These are phyloP conservation scores for Collybia mongolica DNA, from an alignment of 768 basidiomycete species.

Conservation along the genomic window DNA sequence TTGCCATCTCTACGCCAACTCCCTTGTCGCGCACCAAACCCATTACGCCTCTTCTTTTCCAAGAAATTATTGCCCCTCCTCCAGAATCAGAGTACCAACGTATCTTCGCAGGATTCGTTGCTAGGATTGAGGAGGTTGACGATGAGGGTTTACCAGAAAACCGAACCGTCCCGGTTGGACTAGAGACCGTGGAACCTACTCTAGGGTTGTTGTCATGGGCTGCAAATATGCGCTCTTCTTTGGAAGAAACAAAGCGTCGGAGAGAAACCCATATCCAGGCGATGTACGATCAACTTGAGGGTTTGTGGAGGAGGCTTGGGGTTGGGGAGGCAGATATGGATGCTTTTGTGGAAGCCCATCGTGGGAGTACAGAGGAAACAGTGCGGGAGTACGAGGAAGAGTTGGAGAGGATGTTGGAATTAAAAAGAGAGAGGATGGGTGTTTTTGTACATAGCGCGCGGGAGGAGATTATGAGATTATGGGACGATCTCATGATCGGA, in stretches of 20 bases:
- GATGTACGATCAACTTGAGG: conserved; percentile 92
- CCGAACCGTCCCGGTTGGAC: conserved; percentile 42
- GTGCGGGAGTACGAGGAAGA: conserved; percentile 87
- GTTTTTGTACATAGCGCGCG: conserved; percentile 82
- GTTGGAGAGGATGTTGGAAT: conserved; percentile 83
- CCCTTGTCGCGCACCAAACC: conserved; percentile 39
- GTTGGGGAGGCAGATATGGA: conserved; percentile 82
- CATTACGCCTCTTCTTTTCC: conserved; percentile 35
- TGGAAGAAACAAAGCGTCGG: conserved; percentile 71
- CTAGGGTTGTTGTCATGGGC: conserved; percentile 75
- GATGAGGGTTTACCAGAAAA: conserved; percentile 41
- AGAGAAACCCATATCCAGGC: conserved; percentile 87
- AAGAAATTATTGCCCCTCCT: conserved; percentile 22
- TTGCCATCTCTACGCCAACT: conserved; percentile 51
- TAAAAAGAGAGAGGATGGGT: conserved; percentile 86
- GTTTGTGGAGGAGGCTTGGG: conserved; percentile 85
- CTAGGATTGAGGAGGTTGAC: conserved; percentile 57
- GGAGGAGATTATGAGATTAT: conserved; percentile 74
- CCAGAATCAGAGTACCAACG: conserved; percentile 51
- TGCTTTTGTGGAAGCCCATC: conserved; percentile 84
- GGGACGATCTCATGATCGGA: conserved; percentile 85
- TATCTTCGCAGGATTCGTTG: conserved; percentile 63
- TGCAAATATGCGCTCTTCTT: conserved; percentile 47
- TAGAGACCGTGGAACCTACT: conserved; percentile 81
- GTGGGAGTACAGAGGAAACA: conserved; percentile 77